Percentiles rank a stretch among this genome's conserved stretches.
These are phyloP conservation scores for Alternaria sp. DNA, from an alignment of 2,329 filamentous ascomycete genomes.

Conservation along the genomic window DNA sequence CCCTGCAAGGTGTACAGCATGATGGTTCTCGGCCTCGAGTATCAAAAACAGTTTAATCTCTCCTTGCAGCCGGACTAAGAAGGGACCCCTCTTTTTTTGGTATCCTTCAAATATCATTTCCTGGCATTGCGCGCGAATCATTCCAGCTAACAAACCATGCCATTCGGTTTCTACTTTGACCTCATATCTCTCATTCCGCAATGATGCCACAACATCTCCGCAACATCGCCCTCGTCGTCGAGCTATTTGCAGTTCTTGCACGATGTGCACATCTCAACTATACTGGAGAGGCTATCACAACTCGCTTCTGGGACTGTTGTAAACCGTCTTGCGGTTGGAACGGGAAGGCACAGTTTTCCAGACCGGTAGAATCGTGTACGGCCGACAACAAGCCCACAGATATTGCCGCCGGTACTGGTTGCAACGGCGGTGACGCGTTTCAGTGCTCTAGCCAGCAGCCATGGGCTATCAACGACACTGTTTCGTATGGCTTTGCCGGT, in stretches of 20 bases:
- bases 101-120: conserved; percentile 49
- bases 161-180: conserved; percentile 41
- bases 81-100: conserved; percentile 44
- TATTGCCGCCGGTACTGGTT: conserved; percentile 61
- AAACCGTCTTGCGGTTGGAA: conserved; percentile 72
- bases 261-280: conserved; percentile 36
- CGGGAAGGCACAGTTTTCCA: conserved; percentile 63
- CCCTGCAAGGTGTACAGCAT: conserved; percentile 46
- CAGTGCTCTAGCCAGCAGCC: conserved; percentile 68
- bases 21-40: conserved; percentile 45
- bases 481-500: conserved; percentile 72
- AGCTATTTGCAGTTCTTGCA: conserved; percentile 35
- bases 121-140: conserved; percentile 34
- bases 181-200: conserved; percentile 43
- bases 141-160: conserved; percentile 47
- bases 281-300: conserved; percentile 46
- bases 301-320: conserved; percentile 67
- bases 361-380: conserved; percentile 64
- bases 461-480: conserved; percentile 66
- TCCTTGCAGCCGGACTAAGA: conserved; percentile 47
- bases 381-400: conserved; percentile 63
- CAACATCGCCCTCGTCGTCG: conserved; percentile 36
- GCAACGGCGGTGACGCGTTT: conserved; percentile 65
- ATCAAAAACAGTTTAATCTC: conserved; percentile 47
- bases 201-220: conserved; percentile 46